Evolutionary conservation across 495 filamentous ascomycete species (phyloP), one percentile per base, ranked within the genome.

Genomic region (Podospora fimiseda): DNA sequence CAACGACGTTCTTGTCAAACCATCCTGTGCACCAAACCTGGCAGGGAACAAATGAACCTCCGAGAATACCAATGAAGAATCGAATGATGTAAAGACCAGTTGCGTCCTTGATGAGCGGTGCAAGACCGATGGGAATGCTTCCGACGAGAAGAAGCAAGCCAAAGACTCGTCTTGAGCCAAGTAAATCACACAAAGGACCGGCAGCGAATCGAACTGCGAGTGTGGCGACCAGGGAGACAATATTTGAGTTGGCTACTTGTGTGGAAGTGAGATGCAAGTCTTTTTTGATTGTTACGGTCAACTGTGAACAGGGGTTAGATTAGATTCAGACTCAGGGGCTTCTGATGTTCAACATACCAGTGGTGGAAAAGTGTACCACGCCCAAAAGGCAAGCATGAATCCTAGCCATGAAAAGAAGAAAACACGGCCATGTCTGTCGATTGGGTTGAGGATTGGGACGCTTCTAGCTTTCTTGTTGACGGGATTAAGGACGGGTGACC

Each of bases 21-120:
- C 92, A 96, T 1, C 87, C 90, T 0, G 92, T 96, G 23, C 85
- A 88, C 91, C 92, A 97, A 7, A 96, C 92, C 59, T 95, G 92
- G 67, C 92, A 96, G 2, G 92, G 92, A 2, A 97, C 91, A 56
- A 97, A 97, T 4, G 80, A 80, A 0, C 86, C 92, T 24, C 92
- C 92, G 1, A 97, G 78, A 50, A 97, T 95, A 33, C 92, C 92
- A 49, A 96, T 79, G 70, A 96, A 96, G 74, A 96, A 95, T 27
- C 92, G 84, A 48, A 91, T 73, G 13, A 84, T 77, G 48, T 90
- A 81, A 20, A 96, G 77, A 0, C 91, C 87, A 1, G 74, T 68
- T 0, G 84, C 82, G 46, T 75, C 81, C 39, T 78, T 81, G 33
- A 94, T 81, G 1, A 87, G 78, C 2, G 91, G 92, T 1, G 90